A percentile compares a stretch with the other conserved stretches of the same genome.
Evolutionary conservation across 1,284 basidiomycete species (phyloP).

Genomic region (Tilletia setariae): DNA sequence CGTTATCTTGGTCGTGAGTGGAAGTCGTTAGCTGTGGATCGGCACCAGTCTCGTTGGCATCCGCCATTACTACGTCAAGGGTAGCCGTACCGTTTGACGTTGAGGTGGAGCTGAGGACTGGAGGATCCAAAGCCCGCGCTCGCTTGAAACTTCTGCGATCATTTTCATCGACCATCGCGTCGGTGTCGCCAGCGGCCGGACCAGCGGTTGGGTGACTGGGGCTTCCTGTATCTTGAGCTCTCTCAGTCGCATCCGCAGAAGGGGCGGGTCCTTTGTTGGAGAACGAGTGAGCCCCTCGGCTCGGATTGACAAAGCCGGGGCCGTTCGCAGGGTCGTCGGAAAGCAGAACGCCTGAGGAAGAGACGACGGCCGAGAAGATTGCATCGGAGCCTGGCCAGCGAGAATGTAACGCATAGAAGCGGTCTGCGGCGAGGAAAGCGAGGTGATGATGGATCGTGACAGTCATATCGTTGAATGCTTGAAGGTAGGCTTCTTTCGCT

Average conservation of each 20-base stretch:
- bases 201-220: slow-evolving; percentile 12
- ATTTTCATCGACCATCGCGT: background rate
- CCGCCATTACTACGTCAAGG: slow-evolving; percentile 2
- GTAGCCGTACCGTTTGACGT: background rate
- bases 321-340: slow-evolving; percentile 14
- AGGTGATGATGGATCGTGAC: slow-evolving; percentile 46
- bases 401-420: slow-evolving; percentile 54
- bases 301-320: slow-evolving; percentile 9
- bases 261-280: background rate
- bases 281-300: background rate
- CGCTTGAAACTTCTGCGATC: slow-evolving; percentile 7
- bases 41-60: background rate
- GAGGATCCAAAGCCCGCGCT: slow-evolving; percentile 1
- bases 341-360: slow-evolving; percentile 6
- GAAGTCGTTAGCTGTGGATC: too few relatives aligned
- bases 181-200: slow-evolving; percentile 4
- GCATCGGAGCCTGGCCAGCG: slow-evolving; percentile 56
- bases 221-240: background rate
- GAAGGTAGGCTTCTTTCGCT: slow-evolving; percentile 23
- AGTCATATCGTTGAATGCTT: slow-evolving; percentile 44
- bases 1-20: slow-evolving; percentile 16
- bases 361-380: slow-evolving; percentile 17
- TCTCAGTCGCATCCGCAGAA: background rate
- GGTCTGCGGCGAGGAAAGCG: slow-evolving; percentile 57
- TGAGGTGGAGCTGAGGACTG: background rate